Conservation (phyloP, 2,329 filamentous ascomycete genomes). For the Phyllosticta citriasiana region DNA sequence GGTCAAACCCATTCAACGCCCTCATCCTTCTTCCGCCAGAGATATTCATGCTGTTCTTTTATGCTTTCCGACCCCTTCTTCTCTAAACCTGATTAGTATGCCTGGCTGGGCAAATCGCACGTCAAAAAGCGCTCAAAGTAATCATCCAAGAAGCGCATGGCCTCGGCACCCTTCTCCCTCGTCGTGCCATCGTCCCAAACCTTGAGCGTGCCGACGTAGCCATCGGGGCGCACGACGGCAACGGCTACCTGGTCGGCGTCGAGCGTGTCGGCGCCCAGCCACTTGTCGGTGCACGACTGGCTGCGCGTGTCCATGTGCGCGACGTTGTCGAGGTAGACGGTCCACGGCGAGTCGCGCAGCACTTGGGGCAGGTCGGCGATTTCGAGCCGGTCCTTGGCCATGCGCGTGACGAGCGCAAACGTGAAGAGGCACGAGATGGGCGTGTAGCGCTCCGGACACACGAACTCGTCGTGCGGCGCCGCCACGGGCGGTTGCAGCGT, state of each 20-base stretch:
- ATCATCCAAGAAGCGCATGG: constrained; percentile 37
- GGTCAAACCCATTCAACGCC: background rate
- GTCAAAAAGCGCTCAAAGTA: constrained; percentile 41
- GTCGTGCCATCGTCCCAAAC: constrained; percentile 24
- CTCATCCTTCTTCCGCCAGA: background rate
- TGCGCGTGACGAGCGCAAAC: constrained; percentile 52
- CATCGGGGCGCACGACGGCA: constrained; percentile 61
- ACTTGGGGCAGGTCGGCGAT: constrained; percentile 53
- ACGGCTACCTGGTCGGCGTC: constrained; percentile 50
- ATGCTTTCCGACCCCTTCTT: background rate
- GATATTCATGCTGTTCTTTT: background rate
- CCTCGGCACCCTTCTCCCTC: constrained; percentile 22
- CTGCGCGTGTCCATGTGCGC: constrained; percentile 45
- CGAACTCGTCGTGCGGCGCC: constrained; percentile 54
- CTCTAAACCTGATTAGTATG: background rate
- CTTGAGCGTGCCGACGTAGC: constrained; percentile 59
- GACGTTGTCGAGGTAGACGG: constrained; percentile 60
- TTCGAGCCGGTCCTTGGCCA: constrained; percentile 54
- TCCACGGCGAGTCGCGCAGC: constrained; percentile 58
- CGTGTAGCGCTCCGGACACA: constrained; percentile 59
- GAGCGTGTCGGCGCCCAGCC: constrained; percentile 47
- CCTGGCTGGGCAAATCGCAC: background rate
- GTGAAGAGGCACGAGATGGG: constrained; percentile 60
- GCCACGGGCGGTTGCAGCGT: constrained; percentile 46
- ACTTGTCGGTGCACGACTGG: constrained; percentile 53